Base-by-base conservation (phyloP, 352 stramenopile genomes). In the Phytophthora agathidicida region DNA sequence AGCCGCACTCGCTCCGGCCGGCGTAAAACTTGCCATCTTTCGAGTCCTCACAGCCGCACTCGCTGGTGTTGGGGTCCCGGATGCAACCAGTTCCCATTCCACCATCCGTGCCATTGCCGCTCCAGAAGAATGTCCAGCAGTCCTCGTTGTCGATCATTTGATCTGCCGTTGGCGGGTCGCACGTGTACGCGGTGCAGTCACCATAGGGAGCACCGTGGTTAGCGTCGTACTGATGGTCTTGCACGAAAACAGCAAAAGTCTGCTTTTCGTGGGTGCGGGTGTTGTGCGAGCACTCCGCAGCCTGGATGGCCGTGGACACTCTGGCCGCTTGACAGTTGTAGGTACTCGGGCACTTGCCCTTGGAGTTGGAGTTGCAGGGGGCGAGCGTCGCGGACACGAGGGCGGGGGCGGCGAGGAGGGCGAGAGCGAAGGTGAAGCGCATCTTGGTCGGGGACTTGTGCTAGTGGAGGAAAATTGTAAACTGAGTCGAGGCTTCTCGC, bases 101-200 rank as follows among this genome's bases (percentile, higher is more conserved):
- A 14, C 28, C 50, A 4, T 47, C 23, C 8, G 37, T 65, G 14
- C 54, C 54, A 11, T 44, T 56, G 35, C 43, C 43, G 33, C 43
- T 58, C 56, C 56, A 65, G 56, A 67, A 67, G 49, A 67, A 67
- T 5, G 58, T 67, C 58, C 58, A 67, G 39, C 39, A 46, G 36
- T 67, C 58, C n/a, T 26, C 33, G 36, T 67, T 56, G 19, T 17
- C 10, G 10, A 28, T 31, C 58, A 67, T 67, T 23, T 42, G 6
- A 10, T 33, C 17, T 19, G n/a, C 7, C 13, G 36, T 44, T 1
- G 42, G 37, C 5, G 41, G n/a, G 7, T 51, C 32, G 36, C 58
- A 67, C 13, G 48, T 60, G 49, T 67, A 67, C 5, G 58, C 58
- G 16, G 58, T 33, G 58, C 58, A 67, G 3, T 20, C 43, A 17